phyloP scores from a whole-genome alignment of 352 stramenopile species.

The Pseudoperonospora humuli region DNA sequence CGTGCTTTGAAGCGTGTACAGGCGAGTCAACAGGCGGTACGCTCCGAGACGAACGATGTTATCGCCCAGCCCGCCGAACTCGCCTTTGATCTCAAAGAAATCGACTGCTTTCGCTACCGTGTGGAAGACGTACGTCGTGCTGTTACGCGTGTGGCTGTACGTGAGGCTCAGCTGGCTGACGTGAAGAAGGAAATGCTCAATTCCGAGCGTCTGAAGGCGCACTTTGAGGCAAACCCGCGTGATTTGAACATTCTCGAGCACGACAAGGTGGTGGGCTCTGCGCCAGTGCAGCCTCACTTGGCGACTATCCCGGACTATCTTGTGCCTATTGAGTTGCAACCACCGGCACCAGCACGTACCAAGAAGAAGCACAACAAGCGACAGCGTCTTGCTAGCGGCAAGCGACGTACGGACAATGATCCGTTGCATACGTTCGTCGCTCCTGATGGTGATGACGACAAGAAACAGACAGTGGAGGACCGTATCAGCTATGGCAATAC shows the following conservation, averaged over 20 bases:
- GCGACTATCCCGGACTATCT: constrained; percentile 95
- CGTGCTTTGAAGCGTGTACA: constrained; percentile 88
- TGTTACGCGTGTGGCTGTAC: constrained; percentile 92
- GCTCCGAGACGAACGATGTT: constrained; percentile 72
- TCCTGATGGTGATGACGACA: constrained; percentile 39
- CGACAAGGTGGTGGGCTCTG: constrained; percentile 92
- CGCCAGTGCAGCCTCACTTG: constrained; percentile 92
- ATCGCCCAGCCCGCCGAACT: constrained; percentile 91
- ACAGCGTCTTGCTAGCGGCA: constrained; percentile 49
- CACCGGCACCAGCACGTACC: constrained; percentile 52
- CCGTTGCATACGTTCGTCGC: constrained; percentile 93
- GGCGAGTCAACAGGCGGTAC: constrained; percentile 84
- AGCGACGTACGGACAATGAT: constrained; percentile 92
- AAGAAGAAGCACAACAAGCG: constrained; percentile 73
- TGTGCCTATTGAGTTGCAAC: constrained; percentile 92
- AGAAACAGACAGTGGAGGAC: constrained; percentile 59
- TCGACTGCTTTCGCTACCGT: constrained; percentile 97
- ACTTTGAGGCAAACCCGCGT: constrained; percentile 97
- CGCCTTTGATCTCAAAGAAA: constrained; percentile 96
- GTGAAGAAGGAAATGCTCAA: constrained; percentile 98
- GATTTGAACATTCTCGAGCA: constrained; percentile 94
- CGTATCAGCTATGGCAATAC: constrained; percentile 86
- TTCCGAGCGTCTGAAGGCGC: constrained; percentile 91
- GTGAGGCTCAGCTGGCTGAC: constrained; percentile 92
- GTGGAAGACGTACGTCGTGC: constrained; percentile 93